Base-by-base conservation (phyloP, 208 protist species). In the Acanthamoeba quina region DNA sequence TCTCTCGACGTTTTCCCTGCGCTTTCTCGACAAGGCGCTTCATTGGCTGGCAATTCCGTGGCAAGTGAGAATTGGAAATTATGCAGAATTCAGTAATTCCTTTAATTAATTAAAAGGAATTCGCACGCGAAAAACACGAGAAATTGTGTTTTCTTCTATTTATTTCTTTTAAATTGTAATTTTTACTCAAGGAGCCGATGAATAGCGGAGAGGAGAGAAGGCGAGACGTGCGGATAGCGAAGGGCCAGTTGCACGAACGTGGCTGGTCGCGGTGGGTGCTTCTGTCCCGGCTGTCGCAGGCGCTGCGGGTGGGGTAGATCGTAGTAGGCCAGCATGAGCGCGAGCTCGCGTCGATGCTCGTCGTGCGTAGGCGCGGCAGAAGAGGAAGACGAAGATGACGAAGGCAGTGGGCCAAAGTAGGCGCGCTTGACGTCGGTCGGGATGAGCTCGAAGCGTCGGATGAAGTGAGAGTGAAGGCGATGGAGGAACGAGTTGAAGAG, bases 1-100 rank as follows among this genome's bases (percentile, higher is more conserved):
- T 80, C 41, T 80, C 41, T 52, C 31, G 72, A 80, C 72, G 72
- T 80, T 80, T 80, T 80, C 72, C n/a, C 21, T 80, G 72, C 72
- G 72, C 37, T 80, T 80, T 80, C 72, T 80, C 11, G 6, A 15
- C 37, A 5, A n/a, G 7, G 5, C 72, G 19, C n/a, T 0, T 19
- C 21, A 80, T 80, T 80, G 72, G 72, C 52, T 24, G 19, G 37
- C 60, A 66, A 66, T 29, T 29, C 26, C 9, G 60, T 31, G 60
- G 17, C 13, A 60, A 17, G 56, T 24, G 6, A 60, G 21, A 24
- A 26, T 26, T 5, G 24, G 60, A 66, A 66, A 11, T 24, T 29
- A 66, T 66, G 60, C 60, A 29, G 60, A 66, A 66, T 66, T 15
- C 9, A 11, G 11, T 49, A 49, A 1, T 49, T 49, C 47, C 47